Percentiles rank a stretch among this genome's conserved stretches.
phyloP scores from a whole-genome alignment of 495 filamentous ascomycete species.

The Trichoderma virens region DNA sequence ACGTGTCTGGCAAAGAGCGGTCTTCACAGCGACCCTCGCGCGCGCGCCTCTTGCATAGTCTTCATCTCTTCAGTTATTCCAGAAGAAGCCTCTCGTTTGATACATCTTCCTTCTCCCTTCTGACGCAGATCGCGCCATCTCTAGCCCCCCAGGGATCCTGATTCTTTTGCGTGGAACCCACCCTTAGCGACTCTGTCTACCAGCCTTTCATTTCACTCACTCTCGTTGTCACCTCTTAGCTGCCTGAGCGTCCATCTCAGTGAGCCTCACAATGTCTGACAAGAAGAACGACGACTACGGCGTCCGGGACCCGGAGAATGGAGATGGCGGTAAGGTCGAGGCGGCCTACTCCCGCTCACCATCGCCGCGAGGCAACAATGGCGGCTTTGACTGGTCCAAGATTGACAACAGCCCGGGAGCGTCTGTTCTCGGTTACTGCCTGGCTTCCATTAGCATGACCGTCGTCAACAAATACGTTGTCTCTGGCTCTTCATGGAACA shows the following conservation, averaged over 20 bases:
- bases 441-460: conserved; percentile 95
- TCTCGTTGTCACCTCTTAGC: neutral
- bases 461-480: conserved; percentile 98
- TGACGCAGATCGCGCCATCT: neutral
- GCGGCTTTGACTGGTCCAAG: conserved; percentile 30
- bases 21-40: neutral
- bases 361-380: conserved; percentile 30
- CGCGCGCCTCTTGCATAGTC: neutral
- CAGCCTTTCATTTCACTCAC: neutral
- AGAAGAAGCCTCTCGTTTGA: conserved; percentile 7
- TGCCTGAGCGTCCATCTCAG: conserved; percentile 6
- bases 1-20: conserved; percentile 7
- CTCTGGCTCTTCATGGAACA: conserved; percentile 81
- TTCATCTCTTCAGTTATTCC: neutral
- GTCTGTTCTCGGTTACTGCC: conserved; percentile 85
- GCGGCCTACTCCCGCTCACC: conserved; percentile 49
- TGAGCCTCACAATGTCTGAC: conserved; percentile 41
- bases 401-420: conserved; percentile 65
- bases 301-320: conserved; percentile 56
- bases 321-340: conserved; percentile 41
- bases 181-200: neutral
- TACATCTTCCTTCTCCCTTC: neutral
- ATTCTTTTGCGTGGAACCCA: neutral
- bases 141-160: neutral
- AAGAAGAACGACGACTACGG: conserved; percentile 81